Evolutionary conservation across 2,329 filamentous ascomycete genomes (phyloP).

Genomic region (Chrysoporthe deuterocubensis): DNA sequence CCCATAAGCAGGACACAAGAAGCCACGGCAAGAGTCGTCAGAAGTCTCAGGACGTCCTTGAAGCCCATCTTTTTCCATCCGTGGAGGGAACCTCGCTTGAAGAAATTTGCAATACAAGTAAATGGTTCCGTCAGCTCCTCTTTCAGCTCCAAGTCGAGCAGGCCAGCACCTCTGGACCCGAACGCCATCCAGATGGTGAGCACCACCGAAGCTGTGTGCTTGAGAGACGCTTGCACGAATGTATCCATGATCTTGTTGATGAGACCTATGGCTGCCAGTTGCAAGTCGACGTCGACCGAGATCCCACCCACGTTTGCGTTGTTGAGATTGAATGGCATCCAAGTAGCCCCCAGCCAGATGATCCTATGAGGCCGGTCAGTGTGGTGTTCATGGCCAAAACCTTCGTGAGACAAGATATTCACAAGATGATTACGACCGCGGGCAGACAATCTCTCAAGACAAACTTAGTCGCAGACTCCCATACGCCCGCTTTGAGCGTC

Average conservation of each 20-base stretch:
- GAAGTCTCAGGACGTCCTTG: background rate
- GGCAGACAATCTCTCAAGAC: background rate
- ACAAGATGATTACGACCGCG: background rate
- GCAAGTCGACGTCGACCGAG: conserved; percentile 5
- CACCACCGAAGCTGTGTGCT: background rate
- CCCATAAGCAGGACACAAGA: background rate
- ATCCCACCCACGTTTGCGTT: background rate
- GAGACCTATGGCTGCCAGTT: background rate
- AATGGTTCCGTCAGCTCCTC: conserved; percentile 10
- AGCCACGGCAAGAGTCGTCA: background rate
- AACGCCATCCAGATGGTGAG: conserved; percentile 9
- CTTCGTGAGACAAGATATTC: background rate
- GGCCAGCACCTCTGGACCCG: conserved; percentile 8
- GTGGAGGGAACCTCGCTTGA: background rate
- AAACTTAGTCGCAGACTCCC: background rate
- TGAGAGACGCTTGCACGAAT: background rate
- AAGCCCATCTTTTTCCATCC: background rate
- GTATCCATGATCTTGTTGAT: conserved; percentile 3
- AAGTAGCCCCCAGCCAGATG: background rate
- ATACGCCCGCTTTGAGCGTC: background rate
- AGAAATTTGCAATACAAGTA: conserved; percentile 2
- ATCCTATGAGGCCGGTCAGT: background rate
- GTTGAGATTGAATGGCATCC: background rate
- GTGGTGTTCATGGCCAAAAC: background rate
- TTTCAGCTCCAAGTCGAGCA: conserved; percentile 10